Evolutionary conservation across 2,329 filamentous ascomycete species (phyloP).

Genomic region (Sclerotinia borealis): DNA sequence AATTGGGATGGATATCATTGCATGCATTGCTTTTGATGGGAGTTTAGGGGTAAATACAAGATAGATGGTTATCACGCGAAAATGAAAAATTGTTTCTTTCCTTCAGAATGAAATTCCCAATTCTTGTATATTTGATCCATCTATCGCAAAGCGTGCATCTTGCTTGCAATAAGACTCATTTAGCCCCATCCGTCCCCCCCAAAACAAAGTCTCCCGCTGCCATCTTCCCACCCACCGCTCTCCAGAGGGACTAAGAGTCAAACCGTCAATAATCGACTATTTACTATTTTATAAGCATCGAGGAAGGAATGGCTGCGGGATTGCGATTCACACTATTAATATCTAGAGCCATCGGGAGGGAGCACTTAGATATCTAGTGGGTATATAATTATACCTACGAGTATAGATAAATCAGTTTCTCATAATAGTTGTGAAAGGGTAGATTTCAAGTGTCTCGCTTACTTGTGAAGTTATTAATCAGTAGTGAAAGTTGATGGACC

Average conservation of each 20-base stretch:
- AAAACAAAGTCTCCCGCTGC: no score
- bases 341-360: no score
- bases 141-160: not conserved
- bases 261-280: no score
- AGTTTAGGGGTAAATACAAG: not conserved
- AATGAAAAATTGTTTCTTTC: not conserved
- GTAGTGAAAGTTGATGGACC: no score
- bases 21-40: not conserved
- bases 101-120: no score
- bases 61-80: not conserved
- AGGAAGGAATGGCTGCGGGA: no score
- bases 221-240: no score
- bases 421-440: not conserved
- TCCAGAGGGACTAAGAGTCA: no score
- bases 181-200: no score
- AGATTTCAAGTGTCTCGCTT: not conserved
- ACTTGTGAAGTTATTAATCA: not conserved
- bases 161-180: no score
- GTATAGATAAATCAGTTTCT: not conserved
- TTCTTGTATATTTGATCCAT: not conserved
- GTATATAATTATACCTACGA: not conserved
- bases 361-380: no score
- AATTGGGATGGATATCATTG: conserved; percentile 2
- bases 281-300: no score
- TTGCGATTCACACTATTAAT: not conserved